Conservation (phyloP, 2,329 filamentous ascomycete species). For the Pseudogymnoascus sp. region DNA sequence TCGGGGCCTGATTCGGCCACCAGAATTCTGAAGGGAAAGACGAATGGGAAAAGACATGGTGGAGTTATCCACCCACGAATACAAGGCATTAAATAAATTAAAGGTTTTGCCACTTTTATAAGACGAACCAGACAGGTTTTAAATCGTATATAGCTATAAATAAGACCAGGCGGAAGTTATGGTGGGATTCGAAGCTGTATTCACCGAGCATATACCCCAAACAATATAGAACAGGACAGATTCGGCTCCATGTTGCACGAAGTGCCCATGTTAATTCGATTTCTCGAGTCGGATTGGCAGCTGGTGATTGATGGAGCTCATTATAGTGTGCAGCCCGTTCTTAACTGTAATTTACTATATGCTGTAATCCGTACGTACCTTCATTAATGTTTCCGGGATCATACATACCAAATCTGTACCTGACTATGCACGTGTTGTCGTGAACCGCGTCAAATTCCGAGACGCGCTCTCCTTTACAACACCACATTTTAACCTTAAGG, state of each 20-base stretch:
- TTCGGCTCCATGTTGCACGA: not conserved
- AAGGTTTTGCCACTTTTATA: not conserved
- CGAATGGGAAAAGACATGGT: not conserved
- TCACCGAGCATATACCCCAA: not conserved
- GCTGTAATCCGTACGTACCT: not conserved
- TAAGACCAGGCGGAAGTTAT: not conserved
- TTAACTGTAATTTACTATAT: not conserved
- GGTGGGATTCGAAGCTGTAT: not conserved
- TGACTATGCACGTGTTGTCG: not conserved
- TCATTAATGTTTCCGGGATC: not conserved
- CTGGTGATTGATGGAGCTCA: not conserved
- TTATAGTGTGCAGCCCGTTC: not conserved
- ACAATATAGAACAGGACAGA: not conserved
- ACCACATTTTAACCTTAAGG: not conserved
- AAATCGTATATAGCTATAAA: not conserved
- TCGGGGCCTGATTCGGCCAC: not conserved
- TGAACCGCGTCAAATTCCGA: slow-evolving; percentile 6
- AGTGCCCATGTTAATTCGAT: not conserved
- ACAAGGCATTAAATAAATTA: not conserved
- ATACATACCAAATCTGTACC: not conserved
- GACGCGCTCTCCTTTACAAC: not conserved
- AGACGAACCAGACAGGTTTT: not conserved
- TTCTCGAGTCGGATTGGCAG: not conserved
- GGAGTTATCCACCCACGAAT: not conserved
- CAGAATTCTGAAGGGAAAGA: not conserved